Percentiles rank a stretch among this genome's conserved stretches.
phyloP scores from a whole-genome alignment of 2,329 filamentous ascomycete genomes.

The Penicillium crustosum region DNA sequence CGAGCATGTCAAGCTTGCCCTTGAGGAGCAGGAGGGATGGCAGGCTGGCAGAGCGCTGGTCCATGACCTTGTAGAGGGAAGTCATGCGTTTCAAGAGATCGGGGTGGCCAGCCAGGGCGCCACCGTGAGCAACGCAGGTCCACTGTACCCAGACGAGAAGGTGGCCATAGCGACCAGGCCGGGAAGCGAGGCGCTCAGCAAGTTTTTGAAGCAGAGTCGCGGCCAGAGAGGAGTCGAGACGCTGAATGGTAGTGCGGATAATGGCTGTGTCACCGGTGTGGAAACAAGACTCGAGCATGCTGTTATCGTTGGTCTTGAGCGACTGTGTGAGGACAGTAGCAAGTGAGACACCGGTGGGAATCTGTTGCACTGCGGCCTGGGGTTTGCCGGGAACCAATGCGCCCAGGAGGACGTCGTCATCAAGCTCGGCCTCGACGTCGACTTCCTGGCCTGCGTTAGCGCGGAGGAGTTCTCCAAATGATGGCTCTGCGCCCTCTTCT shows the following conservation, averaged over 20 bases:
- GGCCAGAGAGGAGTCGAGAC: slow-evolving; percentile 81
- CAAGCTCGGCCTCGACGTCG: slow-evolving; percentile 63
- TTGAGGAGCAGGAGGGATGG: slow-evolving; percentile 83
- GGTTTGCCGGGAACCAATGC: slow-evolving; percentile 49
- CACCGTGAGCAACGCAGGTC: slow-evolving; percentile 88
- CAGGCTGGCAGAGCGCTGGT: slow-evolving; percentile 79
- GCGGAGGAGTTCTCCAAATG: slow-evolving; percentile 83
- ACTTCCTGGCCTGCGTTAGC: slow-evolving; percentile 68
- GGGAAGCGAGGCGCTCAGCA: slow-evolving; percentile 79
- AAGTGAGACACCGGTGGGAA: slow-evolving; percentile 75
- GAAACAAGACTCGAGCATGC: slow-evolving; percentile 88
- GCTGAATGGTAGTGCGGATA: slow-evolving; percentile 84
- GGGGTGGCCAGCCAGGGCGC: slow-evolving; percentile 82
- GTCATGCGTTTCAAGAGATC: slow-evolving; percentile 75
- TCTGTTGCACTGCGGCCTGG: slow-evolving; percentile 50
- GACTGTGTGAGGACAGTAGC: slow-evolving; percentile 92
- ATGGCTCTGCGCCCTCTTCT: slow-evolving; percentile 57
- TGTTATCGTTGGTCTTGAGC: slow-evolving; percentile 84
- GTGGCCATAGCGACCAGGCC: slow-evolving; percentile 83
- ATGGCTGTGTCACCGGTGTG: slow-evolving; percentile 73
- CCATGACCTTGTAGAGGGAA: slow-evolving; percentile 80
- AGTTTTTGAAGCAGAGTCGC: slow-evolving; percentile 76
- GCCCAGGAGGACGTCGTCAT: slow-evolving; percentile 43
- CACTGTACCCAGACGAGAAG: slow-evolving; percentile 96
- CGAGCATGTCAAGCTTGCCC: slow-evolving; percentile 91